A percentile compares a stretch with the other conserved stretches of the same genome.
These are phyloP conservation scores for Tolypocladium pustulatum DNA, from an alignment of 2,329 filamentous ascomycete genomes.

Conservation along the genomic window DNA sequence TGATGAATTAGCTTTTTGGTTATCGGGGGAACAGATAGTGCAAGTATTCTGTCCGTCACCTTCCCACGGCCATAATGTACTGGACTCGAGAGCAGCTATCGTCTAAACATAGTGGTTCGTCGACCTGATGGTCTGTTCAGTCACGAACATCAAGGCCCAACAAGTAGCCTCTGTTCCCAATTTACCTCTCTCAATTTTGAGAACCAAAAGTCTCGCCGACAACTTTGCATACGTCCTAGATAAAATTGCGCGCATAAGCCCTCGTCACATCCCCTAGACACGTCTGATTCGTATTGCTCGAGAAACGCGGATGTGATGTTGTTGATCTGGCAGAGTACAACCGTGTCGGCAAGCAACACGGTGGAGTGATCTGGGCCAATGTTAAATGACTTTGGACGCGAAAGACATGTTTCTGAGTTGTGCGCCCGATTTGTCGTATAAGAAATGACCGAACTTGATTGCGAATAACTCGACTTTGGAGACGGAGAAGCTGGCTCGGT, in stretches of 20 bases:
- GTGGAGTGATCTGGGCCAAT: not conserved
- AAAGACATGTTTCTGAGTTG: not conserved
- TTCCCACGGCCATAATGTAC: not conserved
- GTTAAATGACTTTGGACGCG: not conserved
- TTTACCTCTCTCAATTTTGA: conserved; percentile 6
- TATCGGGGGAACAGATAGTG: not conserved
- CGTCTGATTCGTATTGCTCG: conserved; percentile 22
- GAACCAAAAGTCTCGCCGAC: conserved; percentile 20
- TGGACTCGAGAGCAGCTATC: not conserved
- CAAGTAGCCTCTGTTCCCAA: not conserved
- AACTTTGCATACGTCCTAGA: conserved; percentile 12
- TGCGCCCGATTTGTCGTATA: not conserved
- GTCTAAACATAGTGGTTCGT: too few relatives aligned
- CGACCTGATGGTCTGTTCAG: not conserved
- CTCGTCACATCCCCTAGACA: conserved; percentile 11
- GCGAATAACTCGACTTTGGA: not conserved
- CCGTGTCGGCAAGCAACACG: conserved; percentile 15
- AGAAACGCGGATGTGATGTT: conserved; percentile 14
- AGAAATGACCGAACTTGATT: not conserved
- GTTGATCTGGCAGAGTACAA: conserved; percentile 14
- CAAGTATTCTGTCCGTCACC: not conserved
- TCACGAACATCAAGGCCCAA: not conserved
- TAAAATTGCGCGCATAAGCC: conserved; percentile 19
- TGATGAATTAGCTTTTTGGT: not conserved
- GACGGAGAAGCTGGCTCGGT: not conserved